Evolutionary conservation across 768 basidiomycete genomes (phyloP), one percentile per base, ranked within the genome.

Genomic region (Harrya chromipes): DNA sequence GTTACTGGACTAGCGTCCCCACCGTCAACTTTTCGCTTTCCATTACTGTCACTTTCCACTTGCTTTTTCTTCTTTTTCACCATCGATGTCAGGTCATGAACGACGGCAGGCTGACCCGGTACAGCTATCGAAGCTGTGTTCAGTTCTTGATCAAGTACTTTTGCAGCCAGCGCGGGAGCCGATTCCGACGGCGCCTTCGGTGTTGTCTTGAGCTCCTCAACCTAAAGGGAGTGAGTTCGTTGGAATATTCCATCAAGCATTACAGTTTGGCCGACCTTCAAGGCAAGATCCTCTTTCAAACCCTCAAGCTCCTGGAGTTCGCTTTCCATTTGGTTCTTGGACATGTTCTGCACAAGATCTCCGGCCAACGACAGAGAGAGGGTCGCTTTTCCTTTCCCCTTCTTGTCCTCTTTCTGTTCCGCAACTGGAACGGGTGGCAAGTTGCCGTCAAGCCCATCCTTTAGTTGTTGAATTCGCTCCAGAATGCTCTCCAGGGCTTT

Each of bases 151-250:
- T 92, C 89, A 19, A 92, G 72, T 4, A 80, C 86, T 55, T 77
- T 81, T 14, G 85, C 85, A 17, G 73, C 89, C 49, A 86, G 60
- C n/a, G 77, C 85, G 2, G 87, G 86, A 1, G 87, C 88, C 31
- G 82, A 82, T 29, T 70, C 69, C 20, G 74, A 62, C 8, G 73
- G 63, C 14, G 90, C 80, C 42, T 80, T 82, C 0, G 93, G 93
- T 6, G 84, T 77, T 5, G 83, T 82, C 70, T 90, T 94, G 27
- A 97, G 75, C 59, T 97, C 94, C 45, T 97, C 94, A 16, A 97
- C 84, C 91, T 94, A 52, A 20, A 23, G 9, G 13, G 23, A 11
- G 11, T 29, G 29, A 29, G 29, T 29, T 29, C 12, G 8, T 4
- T 36, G 40, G 19, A 21, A 19, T 26, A 24, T 31, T 40, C 23